Conservation (phyloP, 345 rosid genomes). For the Cochlearia excelsa region DNA sequence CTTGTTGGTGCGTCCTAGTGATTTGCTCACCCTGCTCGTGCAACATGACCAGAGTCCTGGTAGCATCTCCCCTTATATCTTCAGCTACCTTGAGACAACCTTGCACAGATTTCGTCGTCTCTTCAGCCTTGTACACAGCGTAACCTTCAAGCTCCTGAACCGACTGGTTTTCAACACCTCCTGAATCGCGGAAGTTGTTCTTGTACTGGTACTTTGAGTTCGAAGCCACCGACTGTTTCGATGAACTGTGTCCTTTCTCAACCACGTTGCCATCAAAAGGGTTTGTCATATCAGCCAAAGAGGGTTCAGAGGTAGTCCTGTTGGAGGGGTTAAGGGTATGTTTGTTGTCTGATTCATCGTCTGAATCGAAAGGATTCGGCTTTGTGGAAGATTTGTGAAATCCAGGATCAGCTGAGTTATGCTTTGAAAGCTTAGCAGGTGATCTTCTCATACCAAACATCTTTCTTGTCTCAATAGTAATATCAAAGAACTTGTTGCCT, state of each 20-base stretch:
- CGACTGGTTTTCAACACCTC: slow-evolving; percentile 83
- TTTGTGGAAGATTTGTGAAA: slow-evolving; percentile 36
- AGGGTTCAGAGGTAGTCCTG: slow-evolving; percentile 60
- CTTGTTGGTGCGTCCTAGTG: slow-evolving; percentile 60
- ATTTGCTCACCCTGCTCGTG: slow-evolving; percentile 94
- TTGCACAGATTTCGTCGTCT: slow-evolving; percentile 75
- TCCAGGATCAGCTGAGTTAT: slow-evolving; percentile 49
- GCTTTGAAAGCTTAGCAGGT: slow-evolving; percentile 53
- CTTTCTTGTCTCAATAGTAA: slow-evolving; percentile 18
- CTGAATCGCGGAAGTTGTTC: slow-evolving; percentile 74
- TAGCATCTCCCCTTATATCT: slow-evolving; percentile 81
- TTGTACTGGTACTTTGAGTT: slow-evolving; percentile 55
- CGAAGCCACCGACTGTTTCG: slow-evolving; percentile 41
- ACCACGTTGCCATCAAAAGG: slow-evolving; percentile 53
- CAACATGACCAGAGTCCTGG: slow-evolving; percentile 68
- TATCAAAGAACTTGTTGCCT: slow-evolving; percentile 9
- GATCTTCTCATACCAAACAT: slow-evolving; percentile 77
- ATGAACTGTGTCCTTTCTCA: slow-evolving; percentile 36
- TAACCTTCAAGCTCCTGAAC: slow-evolving; percentile 86
- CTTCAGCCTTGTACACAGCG: slow-evolving; percentile 90
- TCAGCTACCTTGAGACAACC: slow-evolving; percentile 86
- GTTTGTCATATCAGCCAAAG: slow-evolving; percentile 43
- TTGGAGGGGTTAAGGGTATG: slow-evolving; percentile 48
- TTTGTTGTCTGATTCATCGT: slow-evolving; percentile 55
- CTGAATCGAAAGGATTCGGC: slow-evolving; percentile 83